A percentile compares a stretch with the other conserved stretches of the same genome.
These are phyloP conservation scores for Syncephalastrum monosporum DNA, from an alignment of 371 early-diverging fungal genomes.

Conservation along the genomic window DNA sequence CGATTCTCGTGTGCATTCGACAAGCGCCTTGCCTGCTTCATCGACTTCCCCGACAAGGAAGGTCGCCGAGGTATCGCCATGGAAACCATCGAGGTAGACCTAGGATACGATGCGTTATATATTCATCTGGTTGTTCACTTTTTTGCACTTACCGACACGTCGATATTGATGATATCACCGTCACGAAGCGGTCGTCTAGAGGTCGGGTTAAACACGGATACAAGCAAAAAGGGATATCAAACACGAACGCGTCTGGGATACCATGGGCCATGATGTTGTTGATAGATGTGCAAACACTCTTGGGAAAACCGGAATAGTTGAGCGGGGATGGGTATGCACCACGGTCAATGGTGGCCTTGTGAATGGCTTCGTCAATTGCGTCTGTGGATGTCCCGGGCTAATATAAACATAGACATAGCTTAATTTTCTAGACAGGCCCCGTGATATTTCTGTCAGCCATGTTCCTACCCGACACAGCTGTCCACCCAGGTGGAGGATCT, in stretches of 20 bases:
- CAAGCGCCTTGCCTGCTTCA: constrained; percentile 57
- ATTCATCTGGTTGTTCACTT: not conserved
- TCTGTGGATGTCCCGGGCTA: constrained; percentile 73
- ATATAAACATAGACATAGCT: not conserved
- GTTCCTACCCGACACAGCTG: constrained; percentile 33
- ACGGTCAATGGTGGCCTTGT: constrained; percentile 64
- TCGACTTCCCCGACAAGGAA: constrained; percentile 84
- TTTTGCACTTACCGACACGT: constrained; percentile 58
- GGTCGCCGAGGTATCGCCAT: constrained; percentile 86
- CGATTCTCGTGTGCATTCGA: constrained; percentile 69
- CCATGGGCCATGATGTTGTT: constrained; percentile 93
- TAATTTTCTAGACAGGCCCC: not conserved
- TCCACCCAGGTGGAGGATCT: constrained; percentile 58
- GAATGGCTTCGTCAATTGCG: constrained; percentile 71
- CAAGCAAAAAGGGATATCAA: not conserved
- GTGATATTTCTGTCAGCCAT: not conserved
- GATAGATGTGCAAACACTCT: constrained; percentile 78
- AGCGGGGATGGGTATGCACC: constrained; percentile 88
- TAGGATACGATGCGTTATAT: constrained; percentile 14
- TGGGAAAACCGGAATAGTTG: constrained; percentile 84
- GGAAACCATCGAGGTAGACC: constrained; percentile 74
- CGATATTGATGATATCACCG: constrained; percentile 91
- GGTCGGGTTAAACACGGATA: not conserved
- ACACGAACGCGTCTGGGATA: constrained; percentile 76
- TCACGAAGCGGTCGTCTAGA: constrained; percentile 62